Evolutionary conservation across 352 stramenopile species (phyloP).

Genomic region (Peronospora belbahrii): DNA sequence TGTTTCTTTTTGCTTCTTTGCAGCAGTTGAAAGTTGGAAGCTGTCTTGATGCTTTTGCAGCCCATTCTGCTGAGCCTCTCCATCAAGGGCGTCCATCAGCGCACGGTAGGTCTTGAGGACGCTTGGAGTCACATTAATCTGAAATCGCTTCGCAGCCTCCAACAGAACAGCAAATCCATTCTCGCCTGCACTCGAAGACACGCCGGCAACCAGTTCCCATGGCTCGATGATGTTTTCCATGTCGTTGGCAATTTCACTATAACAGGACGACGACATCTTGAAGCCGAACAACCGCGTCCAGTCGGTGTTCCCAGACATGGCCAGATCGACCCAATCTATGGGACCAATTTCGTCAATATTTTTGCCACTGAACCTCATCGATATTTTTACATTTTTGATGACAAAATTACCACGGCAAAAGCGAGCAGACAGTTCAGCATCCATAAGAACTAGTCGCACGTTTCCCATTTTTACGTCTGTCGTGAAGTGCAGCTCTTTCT

Average conservation of each 20-base stretch:
- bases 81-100: conserved; percentile 69
- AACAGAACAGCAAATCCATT: conserved; percentile 55
- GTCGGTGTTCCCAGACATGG: conserved; percentile 41
- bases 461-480: conserved; percentile 66
- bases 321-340: conserved; percentile 45
- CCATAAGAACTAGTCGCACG: conserved; percentile 49
- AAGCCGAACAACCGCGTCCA: conserved; percentile 58
- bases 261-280: conserved; percentile 62
- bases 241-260: conserved; percentile 50
- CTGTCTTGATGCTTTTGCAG: conserved; percentile 62
- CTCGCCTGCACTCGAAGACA: conserved; percentile 44
- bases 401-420: conserved; percentile 58
- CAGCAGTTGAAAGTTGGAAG: conserved; percentile 31
- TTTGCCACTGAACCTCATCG: conserved; percentile 38
- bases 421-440: conserved; percentile 39
- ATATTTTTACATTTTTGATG: conserved; percentile 53
- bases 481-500: conserved; percentile 46
- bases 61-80: conserved; percentile 47
- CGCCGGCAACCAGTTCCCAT: conserved; percentile 49
- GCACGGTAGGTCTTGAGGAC: conserved; percentile 68
- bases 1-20: conserved; percentile 29
- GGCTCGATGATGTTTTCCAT: conserved; percentile 73
- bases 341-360: conserved; percentile 47
- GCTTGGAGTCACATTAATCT: conserved; percentile 67
- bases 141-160: conserved; percentile 63